Percentiles rank a stretch among this genome's conserved stretches.
Evolutionary conservation across 306 rosid genomes (phyloP).

Genomic region (Malus fusca): DNA sequence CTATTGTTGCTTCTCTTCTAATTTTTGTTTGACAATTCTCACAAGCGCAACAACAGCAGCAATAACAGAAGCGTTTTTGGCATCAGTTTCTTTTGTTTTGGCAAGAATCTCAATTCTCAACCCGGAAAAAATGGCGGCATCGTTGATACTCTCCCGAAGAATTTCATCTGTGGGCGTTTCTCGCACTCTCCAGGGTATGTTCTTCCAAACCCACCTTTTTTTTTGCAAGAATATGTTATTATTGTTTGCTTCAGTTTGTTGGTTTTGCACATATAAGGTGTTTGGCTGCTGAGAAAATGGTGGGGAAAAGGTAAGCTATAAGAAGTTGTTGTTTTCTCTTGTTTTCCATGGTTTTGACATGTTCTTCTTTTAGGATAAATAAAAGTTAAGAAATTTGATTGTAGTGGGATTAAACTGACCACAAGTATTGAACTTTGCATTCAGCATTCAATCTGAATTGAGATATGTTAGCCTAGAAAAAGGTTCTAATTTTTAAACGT

Average conservation of each 20-base stretch:
- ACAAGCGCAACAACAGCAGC: not conserved
- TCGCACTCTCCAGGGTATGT: conserved; percentile 38
- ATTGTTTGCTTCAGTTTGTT: not conserved
- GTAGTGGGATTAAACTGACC: not conserved
- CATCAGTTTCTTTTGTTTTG: not conserved
- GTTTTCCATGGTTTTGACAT: not conserved
- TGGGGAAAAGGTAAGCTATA: not conserved
- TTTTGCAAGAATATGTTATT: not conserved
- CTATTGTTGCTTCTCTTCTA: not conserved
- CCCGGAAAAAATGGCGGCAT: conserved; percentile 41
- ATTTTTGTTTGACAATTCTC: not conserved
- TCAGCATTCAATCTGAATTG: not conserved
- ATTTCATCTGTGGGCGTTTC: conserved; percentile 16
- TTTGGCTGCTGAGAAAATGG: not conserved
- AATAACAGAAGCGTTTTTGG: not conserved
- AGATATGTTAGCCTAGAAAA: not conserved
- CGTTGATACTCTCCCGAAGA: conserved; percentile 39
- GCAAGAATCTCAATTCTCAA: not conserved
- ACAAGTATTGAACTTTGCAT: not conserved
- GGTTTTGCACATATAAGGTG: not conserved
- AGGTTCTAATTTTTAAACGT: not conserved
- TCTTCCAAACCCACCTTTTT: not conserved
- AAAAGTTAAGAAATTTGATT: not conserved
- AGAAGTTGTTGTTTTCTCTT: not conserved
- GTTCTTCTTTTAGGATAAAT: not conserved